Percentiles rank a stretch among this genome's conserved stretches.
phyloP scores from a whole-genome alignment of 768 basidiomycete species.

The Terana coerulea region DNA sequence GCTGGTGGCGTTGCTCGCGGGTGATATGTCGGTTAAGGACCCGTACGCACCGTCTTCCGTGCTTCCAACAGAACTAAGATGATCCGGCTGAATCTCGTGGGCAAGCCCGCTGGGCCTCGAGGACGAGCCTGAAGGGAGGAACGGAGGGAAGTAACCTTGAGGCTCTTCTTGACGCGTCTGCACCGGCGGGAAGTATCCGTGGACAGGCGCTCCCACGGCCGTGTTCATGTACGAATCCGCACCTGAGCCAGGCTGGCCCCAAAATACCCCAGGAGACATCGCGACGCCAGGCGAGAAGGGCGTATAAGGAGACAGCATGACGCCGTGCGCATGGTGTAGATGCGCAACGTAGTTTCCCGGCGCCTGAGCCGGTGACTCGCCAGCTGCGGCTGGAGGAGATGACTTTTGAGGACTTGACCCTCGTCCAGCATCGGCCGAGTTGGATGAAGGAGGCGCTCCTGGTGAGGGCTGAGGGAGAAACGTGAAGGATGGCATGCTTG shows the following conservation, averaged over 20 bases:
- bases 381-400: slow-evolving; percentile 12
- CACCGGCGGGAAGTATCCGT: slow-evolving; percentile 44
- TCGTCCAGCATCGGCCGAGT: neutral
- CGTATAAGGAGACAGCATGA: slow-evolving; percentile 26
- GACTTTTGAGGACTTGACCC: neutral
- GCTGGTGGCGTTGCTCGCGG: neutral
- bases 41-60: slow-evolving; percentile 1
- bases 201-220: slow-evolving; percentile 60
- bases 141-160: slow-evolving; percentile 40
- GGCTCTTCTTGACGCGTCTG: slow-evolving; percentile 14
- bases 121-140: slow-evolving; percentile 18
- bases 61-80: slow-evolving; percentile 9
- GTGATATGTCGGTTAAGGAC: neutral
- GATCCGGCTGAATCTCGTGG: slow-evolving; percentile 24
- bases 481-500: slow-evolving; percentile 93
- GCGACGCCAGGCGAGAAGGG: slow-evolving; percentile 69
- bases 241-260: slow-evolving; percentile 50
- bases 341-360: slow-evolving; percentile 8
- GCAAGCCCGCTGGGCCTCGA: slow-evolving; percentile 25
- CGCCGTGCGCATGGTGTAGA: slow-evolving; percentile 15
- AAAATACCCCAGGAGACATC: slow-evolving; percentile 75
- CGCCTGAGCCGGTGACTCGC: slow-evolving; percentile 13
- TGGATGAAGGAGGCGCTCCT: slow-evolving; percentile 23
- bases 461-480: slow-evolving; percentile 60
- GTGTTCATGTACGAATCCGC: slow-evolving; percentile 47